Conservation (phyloP, 352 stramenopile species). For the Globisporangium nunn region DNA sequence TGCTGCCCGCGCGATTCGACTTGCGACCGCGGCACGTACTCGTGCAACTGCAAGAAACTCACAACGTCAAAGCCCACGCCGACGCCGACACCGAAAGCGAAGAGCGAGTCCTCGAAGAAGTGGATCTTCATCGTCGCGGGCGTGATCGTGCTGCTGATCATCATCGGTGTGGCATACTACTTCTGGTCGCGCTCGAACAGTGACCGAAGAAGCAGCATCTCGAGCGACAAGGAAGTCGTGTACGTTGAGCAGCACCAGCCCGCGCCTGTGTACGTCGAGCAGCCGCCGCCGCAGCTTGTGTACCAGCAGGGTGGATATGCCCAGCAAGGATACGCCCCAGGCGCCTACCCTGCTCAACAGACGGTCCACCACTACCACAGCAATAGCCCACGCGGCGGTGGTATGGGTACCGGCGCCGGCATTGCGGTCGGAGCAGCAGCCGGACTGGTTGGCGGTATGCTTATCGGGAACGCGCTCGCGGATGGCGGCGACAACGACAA, state of each 20-base stretch:
- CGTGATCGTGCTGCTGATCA: conserved; percentile 24
- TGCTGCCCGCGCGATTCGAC: conserved; percentile 37
- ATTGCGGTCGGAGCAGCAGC: conserved; percentile 12
- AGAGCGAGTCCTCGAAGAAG: conserved; percentile 20
- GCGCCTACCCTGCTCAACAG: conserved; percentile 24
- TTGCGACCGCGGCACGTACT: conserved; percentile 29
- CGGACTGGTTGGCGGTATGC: conserved; percentile 15
- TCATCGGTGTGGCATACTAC: conserved; percentile 31
- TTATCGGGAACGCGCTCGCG: conserved; percentile 15
- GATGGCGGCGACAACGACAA: conserved; percentile 11
- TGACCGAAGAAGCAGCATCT: conserved; percentile 18
- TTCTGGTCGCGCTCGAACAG: conserved; percentile 26
- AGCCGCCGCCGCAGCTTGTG: conserved; percentile 23
- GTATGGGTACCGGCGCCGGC: conserved; percentile 13
- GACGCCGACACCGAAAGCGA: conserved; percentile 26
- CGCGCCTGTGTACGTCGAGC: conserved; percentile 13
- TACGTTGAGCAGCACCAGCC: conserved; percentile 20
- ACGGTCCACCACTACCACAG: conserved; percentile 10
- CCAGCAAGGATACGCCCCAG: conserved; percentile 30
- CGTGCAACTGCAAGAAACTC: conserved; percentile 34
- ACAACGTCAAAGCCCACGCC: conserved; percentile 16
- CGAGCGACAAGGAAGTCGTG: conserved; percentile 20
- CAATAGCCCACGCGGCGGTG: conserved; percentile 9
- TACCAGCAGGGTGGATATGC: conserved; percentile 30
- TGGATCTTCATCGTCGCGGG: conserved; percentile 23